These are phyloP conservation scores for Pleurozium schreberi DNA, from an alignment of 225 moss, liverwort and hornwort species.

Conservation along the genomic window DNA sequence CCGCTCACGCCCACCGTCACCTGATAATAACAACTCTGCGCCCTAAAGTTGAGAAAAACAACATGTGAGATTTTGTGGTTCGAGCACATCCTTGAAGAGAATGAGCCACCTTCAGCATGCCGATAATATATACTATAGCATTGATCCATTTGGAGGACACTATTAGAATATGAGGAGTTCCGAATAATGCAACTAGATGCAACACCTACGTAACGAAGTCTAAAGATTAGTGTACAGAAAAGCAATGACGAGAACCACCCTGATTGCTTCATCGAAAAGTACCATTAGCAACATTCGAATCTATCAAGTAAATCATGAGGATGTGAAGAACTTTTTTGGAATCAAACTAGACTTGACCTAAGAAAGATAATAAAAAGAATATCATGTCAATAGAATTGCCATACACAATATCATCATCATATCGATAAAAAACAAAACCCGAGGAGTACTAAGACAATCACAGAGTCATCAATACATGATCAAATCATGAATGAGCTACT, in stretches of 20 bases:
- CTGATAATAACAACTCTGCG: constrained; percentile 63
- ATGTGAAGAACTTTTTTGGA: not conserved
- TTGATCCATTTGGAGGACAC: not conserved
- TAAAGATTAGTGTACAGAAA: not conserved
- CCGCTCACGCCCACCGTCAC: constrained; percentile 79
- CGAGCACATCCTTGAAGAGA: not conserved
- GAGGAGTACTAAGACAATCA: not conserved
- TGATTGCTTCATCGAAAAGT: not conserved
- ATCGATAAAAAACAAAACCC: not conserved
- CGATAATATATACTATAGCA: not conserved
- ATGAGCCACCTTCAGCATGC: not conserved
- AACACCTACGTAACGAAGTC: not conserved
- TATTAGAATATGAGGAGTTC: not conserved
- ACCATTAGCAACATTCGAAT: not conserved
- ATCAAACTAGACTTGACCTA: not conserved
- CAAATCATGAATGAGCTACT: not conserved
- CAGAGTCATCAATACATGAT: not conserved
- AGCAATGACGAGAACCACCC: not conserved
- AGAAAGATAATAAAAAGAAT: not conserved
- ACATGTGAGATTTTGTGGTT: not conserved
- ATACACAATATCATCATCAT: not conserved
- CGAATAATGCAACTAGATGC: not conserved
- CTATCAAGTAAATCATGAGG: not conserved
- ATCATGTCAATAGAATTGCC: not conserved
- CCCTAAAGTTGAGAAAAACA: constrained; percentile 32